These are phyloP conservation scores for Ustilago esculenta DNA, from an alignment of 1,284 basidiomycete species.

Conservation along the genomic window DNA sequence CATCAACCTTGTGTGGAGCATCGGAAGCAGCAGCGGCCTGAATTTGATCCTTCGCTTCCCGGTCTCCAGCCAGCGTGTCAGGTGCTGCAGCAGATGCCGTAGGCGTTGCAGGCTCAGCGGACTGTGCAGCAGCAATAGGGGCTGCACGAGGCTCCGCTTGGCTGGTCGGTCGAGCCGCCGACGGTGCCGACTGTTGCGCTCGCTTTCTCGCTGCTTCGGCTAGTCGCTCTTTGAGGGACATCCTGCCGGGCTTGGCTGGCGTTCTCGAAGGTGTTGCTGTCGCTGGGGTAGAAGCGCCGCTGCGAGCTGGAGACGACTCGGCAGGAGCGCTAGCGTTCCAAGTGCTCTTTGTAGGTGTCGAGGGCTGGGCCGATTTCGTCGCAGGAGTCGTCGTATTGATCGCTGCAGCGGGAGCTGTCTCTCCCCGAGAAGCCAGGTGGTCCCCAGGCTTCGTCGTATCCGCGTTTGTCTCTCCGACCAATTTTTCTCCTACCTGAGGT, in stretches of 20 bases:
- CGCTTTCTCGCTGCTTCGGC: conserved; percentile 54
- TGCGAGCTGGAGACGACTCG: conserved; percentile 24
- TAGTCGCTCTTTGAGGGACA: conserved; percentile 52
- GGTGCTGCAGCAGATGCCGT: conserved; percentile 1
- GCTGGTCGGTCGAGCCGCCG: conserved; percentile 5
- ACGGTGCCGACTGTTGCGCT: conserved; percentile 20
- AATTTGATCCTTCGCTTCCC: neutral
- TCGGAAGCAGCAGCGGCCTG: neutral
- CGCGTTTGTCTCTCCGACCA: neutral
- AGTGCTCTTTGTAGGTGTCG: conserved; percentile 15
- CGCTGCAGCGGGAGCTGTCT: neutral
- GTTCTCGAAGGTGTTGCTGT: conserved; percentile 23
- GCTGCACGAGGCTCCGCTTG: conserved; percentile 2
- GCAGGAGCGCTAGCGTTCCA: neutral
- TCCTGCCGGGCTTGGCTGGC: conserved; percentile 39
- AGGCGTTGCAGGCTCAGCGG: neutral
- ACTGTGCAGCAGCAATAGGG: neutral
- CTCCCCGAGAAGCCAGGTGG: neutral
- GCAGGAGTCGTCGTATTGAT: neutral
- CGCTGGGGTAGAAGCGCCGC: conserved; percentile 32
- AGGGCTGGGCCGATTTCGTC: neutral
- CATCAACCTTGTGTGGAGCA: too few species aligned
- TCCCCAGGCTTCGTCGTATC: neutral
- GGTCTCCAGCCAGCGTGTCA: neutral
- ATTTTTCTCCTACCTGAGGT: neutral